These are phyloP conservation scores for Dinochytrium kinnereticum DNA, from an alignment of 371 early-diverging fungal species.

Conservation along the genomic window DNA sequence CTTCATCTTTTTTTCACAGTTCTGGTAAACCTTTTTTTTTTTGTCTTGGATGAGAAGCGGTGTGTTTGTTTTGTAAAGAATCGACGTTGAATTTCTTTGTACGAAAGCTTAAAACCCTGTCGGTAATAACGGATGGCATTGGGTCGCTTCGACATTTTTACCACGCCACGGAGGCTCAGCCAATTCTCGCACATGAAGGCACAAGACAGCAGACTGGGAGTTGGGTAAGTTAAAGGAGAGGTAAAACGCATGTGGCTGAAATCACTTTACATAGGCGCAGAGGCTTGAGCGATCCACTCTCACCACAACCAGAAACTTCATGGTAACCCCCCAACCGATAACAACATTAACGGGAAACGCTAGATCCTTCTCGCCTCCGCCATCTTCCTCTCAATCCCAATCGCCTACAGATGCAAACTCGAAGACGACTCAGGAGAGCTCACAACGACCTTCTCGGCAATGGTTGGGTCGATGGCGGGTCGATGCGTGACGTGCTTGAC, in stretches of 20 bases:
- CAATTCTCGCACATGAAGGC: background rate
- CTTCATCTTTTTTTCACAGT: background rate
- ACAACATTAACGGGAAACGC: too few species aligned
- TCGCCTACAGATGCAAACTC: background rate
- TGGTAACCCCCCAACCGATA: too few species aligned
- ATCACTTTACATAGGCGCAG: too few species aligned
- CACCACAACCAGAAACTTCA: background rate
- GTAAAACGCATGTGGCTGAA: too few species aligned
- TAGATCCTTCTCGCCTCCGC: constrained; percentile 3
- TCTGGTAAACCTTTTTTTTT: background rate
- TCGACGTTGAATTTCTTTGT: background rate
- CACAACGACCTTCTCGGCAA: background rate
- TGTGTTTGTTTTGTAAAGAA: too few species aligned
- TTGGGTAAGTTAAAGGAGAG: constrained; percentile 9
- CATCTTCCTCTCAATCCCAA: constrained; percentile 13
- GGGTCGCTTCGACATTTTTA: constrained; percentile 3
- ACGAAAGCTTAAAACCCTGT: background rate
- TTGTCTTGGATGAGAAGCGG: background rate
- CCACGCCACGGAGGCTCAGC: background rate
- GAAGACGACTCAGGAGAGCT: background rate
- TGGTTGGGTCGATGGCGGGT: background rate
- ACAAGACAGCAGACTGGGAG: background rate
- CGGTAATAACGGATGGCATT: constrained; percentile 6
- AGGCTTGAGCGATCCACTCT: background rate
- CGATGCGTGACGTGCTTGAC: constrained; percentile 9